Evolutionary conservation across 192 early-diverging fungal species (phyloP).

Genomic region (Entomortierella beljakovae): DNA sequence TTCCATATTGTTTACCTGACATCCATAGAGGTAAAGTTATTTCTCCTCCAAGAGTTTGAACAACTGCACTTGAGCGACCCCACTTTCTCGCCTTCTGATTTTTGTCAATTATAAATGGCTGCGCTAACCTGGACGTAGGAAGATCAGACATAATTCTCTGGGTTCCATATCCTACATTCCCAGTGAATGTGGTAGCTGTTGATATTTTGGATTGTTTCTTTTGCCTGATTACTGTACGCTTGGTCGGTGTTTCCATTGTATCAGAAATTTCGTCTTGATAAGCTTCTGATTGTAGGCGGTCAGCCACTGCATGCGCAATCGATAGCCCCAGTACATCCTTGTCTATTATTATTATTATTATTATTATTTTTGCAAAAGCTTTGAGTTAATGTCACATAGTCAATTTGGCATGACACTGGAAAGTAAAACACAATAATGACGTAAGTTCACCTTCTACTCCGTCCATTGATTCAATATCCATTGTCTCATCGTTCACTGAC

Average conservation of each 20-base stretch:
- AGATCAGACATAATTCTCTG: slow-evolving; percentile 4
- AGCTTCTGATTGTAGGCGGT: background rate
- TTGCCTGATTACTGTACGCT: background rate
- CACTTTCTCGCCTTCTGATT: slow-evolving; percentile 45
- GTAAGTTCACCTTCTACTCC: background rate
- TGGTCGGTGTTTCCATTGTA: background rate
- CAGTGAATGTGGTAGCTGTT: background rate
- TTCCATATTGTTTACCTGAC: slow-evolving; percentile 15
- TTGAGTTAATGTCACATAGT: too few species aligned
- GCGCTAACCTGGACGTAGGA: background rate
- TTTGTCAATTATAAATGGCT: slow-evolving; percentile 38
- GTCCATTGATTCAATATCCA: background rate
- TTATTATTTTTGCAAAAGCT: too few species aligned
- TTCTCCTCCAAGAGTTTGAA: slow-evolving; percentile 44
- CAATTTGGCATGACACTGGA: too few species aligned
- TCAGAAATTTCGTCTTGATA: background rate
- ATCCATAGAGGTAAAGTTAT: slow-evolving; percentile 37
- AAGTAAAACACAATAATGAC: too few species aligned
- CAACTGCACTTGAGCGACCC: slow-evolving; percentile 14
- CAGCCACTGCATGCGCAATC: background rate
- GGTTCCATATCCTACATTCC: background rate
- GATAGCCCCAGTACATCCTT: background rate
- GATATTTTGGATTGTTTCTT: background rate
- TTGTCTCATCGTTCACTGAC: background rate
- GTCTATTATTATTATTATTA: too few species aligned